A percentile compares a stretch with the other conserved stretches of the same genome.
Conservation (phyloP, 2,329 filamentous ascomycete genomes). For the Ilyonectria mors-panacis region DNA sequence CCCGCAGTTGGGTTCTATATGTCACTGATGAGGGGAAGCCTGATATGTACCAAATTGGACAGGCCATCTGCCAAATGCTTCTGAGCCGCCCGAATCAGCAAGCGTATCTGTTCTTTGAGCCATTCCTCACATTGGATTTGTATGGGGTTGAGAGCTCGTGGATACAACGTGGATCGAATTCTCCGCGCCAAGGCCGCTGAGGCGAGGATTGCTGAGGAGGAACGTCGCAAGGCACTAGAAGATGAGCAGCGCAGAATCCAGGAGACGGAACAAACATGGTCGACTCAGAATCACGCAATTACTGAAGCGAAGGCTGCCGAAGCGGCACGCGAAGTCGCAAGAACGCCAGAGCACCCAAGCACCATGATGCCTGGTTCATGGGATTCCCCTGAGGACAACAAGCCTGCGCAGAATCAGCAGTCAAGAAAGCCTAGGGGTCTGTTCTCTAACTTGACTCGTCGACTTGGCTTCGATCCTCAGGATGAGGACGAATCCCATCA, state of each 20-base stretch:
- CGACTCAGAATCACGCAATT: constrained; percentile 36
- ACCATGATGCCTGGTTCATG: constrained; percentile 82
- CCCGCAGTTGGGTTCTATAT: constrained; percentile 77
- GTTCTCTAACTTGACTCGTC: constrained; percentile 78
- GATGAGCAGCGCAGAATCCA: constrained; percentile 79
- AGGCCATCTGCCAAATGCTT: constrained; percentile 86
- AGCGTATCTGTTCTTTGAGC: constrained; percentile 91
- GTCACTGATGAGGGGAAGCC: constrained; percentile 78
- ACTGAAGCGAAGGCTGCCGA: constrained; percentile 55
- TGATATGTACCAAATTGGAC: constrained; percentile 93
- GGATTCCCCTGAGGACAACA: constrained; percentile 71
- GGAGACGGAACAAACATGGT: constrained; percentile 65
- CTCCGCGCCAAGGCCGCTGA: constrained; percentile 90
- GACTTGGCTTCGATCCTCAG: constrained; percentile 75
- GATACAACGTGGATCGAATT: constrained; percentile 97
- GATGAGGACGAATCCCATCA: constrained; percentile 59
- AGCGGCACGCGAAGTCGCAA: constrained; percentile 57
- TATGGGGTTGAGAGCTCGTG: constrained; percentile 86
- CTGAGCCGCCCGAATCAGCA: constrained; percentile 88
- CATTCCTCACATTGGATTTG: constrained; percentile 88
- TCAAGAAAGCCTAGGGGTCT: constrained; percentile 67
- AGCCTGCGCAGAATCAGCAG: constrained; percentile 51
- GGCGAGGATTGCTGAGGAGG: constrained; percentile 87
- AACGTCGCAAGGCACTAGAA: constrained; percentile 81
- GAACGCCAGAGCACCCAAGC: constrained; percentile 58